Percentiles rank a stretch among this genome's conserved stretches.
Evolutionary conservation across 2,329 filamentous ascomycete genomes (phyloP).

Genomic region (Stemphylium beticola): DNA sequence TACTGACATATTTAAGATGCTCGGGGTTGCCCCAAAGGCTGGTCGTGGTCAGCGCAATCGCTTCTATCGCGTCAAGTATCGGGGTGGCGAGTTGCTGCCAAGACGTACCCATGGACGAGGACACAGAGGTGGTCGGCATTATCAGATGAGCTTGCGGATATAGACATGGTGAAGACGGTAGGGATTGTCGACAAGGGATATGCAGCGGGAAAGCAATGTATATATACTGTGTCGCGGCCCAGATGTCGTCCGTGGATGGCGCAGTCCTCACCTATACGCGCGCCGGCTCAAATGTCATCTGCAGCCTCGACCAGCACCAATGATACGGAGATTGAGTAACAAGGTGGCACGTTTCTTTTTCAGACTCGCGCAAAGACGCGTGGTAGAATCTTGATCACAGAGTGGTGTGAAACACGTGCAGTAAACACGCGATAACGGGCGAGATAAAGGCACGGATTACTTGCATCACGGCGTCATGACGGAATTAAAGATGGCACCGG

Average conservation of each 20-base stretch:
- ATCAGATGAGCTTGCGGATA: slow-evolving; percentile 10
- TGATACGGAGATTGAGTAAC: background rate
- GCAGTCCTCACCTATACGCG: slow-evolving; percentile 14
- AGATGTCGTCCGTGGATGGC: slow-evolving; percentile 28
- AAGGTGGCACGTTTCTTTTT: background rate
- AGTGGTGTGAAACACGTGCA: background rate
- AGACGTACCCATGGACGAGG: slow-evolving; percentile 73
- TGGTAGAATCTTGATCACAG: too few relatives aligned
- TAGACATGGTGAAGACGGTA: slow-evolving; percentile 21
- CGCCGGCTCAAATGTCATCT: slow-evolving; percentile 7
- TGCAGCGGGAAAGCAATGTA: slow-evolving; percentile 15
- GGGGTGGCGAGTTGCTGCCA: slow-evolving; percentile 4
- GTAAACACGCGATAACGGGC: background rate
- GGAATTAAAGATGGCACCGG: slow-evolving; percentile 10
- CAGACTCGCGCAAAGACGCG: background rate
- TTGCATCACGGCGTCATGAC: slow-evolving; percentile 23
- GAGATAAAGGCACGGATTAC: background rate
- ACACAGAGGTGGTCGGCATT: slow-evolving; percentile 73
- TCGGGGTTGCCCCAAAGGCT: slow-evolving; percentile 81
- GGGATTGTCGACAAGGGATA: background rate
- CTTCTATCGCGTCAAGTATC: background rate
- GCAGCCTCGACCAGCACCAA: background rate
- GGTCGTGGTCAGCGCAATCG: slow-evolving; percentile 21
- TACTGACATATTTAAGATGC: slow-evolving; percentile 73
- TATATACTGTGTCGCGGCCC: slow-evolving; percentile 20